Percentiles rank a stretch among this genome's conserved stretches.
These are phyloP conservation scores for Trametes cinnabarina DNA, from an alignment of 768 basidiomycete genomes.

Conservation along the genomic window DNA sequence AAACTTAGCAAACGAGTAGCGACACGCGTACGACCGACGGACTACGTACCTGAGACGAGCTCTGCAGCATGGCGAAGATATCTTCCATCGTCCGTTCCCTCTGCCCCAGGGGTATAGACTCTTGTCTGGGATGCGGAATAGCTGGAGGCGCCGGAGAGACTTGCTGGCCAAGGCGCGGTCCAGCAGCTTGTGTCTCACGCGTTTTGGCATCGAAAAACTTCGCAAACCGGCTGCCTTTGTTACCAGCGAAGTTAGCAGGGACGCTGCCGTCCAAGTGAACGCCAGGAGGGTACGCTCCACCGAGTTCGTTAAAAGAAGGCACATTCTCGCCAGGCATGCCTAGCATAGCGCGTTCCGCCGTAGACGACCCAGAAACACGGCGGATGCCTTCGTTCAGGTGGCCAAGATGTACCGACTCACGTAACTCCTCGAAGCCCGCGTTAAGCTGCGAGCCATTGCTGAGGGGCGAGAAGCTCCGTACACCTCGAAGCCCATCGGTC, in stretches of 20 bases:
- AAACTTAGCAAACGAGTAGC: not conserved
- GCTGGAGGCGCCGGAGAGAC: conserved; percentile 41
- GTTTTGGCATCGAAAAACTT: conserved; percentile 83
- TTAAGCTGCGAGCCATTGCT: conserved; percentile 18
- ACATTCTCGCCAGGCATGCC: conserved; percentile 20
- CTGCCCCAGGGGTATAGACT: conserved; percentile 35
- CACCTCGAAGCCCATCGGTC: conserved; percentile 22
- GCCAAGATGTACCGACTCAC: conserved; percentile 18
- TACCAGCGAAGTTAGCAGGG: conserved; percentile 45
- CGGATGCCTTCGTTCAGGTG: conserved; percentile 22
- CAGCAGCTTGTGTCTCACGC: conserved; percentile 40
- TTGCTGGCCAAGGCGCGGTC: conserved; percentile 27
- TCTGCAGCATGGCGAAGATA: conserved; percentile 77
- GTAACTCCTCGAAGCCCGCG: conserved; percentile 23
- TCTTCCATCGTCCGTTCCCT: conserved; percentile 72
- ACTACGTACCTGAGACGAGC: conserved; percentile 65
- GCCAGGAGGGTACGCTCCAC: conserved; percentile 15
- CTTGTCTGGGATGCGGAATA: conserved; percentile 42
- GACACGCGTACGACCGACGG: not conserved
- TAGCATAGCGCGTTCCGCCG: conserved; percentile 20
- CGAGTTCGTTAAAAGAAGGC: conserved; percentile 19
- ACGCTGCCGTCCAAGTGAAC: conserved; percentile 19
- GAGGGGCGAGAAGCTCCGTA: conserved; percentile 29
- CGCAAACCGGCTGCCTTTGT: conserved; percentile 80
- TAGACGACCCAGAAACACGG: conserved; percentile 18